These are phyloP conservation scores for Agaricus subrufescens DNA, from an alignment of 768 basidiomycete genomes.

Conservation along the genomic window DNA sequence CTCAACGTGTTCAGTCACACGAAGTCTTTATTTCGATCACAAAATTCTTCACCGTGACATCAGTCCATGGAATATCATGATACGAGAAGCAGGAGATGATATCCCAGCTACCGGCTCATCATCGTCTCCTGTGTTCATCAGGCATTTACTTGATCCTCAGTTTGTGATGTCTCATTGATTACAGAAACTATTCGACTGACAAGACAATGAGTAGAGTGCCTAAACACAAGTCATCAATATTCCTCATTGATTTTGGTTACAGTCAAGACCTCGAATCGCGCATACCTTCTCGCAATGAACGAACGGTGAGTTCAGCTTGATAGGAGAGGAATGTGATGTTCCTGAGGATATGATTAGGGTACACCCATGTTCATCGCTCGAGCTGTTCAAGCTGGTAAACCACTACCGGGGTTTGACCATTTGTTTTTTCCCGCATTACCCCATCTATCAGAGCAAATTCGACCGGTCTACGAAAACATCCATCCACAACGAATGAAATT, in stretches of 20 bases:
- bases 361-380: constrained; percentile 10
- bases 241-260: constrained; percentile 9
- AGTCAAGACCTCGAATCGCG: not conserved
- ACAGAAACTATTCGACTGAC: not conserved
- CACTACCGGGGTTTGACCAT: not conserved
- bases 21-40: constrained; percentile 5
- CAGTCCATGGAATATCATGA: constrained; percentile 2
- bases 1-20: not conserved
- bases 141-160: constrained; percentile 4
- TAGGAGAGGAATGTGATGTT: not conserved
- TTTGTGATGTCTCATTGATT: not conserved
- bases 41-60: constrained; percentile 8
- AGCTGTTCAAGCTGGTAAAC: constrained; percentile 1
- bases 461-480: not conserved
- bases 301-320: not conserved
- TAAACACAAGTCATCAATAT: not conserved
- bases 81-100: not conserved
- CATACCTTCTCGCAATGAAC: not conserved
- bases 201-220: not conserved
- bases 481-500: not conserved
- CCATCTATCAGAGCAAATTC: not conserved
- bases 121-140: not conserved
- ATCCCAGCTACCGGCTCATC: not conserved
- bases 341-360: not conserved
- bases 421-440: not conserved